phyloP scores from a whole-genome alignment of 495 filamentous ascomycete species.

The Penicillium pulvis region DNA sequence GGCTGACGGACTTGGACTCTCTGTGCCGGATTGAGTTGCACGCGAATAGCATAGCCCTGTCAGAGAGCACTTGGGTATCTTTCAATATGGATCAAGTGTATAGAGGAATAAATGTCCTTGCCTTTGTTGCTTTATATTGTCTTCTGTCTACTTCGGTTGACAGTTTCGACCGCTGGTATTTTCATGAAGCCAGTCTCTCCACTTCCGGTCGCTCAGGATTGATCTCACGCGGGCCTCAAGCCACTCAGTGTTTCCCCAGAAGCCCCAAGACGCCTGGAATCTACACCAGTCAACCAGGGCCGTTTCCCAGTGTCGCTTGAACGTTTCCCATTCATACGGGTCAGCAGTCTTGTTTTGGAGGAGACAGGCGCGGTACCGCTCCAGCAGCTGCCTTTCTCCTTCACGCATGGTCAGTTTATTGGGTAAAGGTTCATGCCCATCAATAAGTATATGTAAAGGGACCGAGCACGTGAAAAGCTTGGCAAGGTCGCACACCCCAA shows the following conservation, averaged over 20 bases:
- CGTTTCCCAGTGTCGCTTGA: constrained; percentile 41
- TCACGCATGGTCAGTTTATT: constrained; percentile 31
- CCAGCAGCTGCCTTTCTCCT: constrained; percentile 32
- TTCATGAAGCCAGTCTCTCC: constrained; percentile 33
- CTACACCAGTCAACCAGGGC: constrained; percentile 45
- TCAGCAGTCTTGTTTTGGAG: constrained; percentile 14
- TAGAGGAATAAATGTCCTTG: background rate
- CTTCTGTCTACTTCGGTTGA: background rate
- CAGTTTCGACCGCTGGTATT: background rate
- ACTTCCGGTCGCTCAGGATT: constrained; percentile 32
- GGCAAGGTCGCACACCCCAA: constrained; percentile 44
- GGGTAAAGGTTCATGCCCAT: constrained; percentile 25
- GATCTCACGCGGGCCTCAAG: constrained; percentile 41
- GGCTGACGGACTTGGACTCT: constrained; percentile 9
- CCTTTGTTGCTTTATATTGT: background rate
- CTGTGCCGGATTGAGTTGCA: background rate
- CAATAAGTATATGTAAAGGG: constrained; percentile 33
- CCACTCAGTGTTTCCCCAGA: constrained; percentile 48
- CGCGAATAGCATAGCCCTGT: background rate
- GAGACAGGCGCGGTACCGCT: constrained; percentile 27
- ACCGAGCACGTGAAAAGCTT: constrained; percentile 47
- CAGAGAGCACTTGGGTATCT: too few relatives aligned
- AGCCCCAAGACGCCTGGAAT: constrained; percentile 47
- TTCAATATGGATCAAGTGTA: background rate
- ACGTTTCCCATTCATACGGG: constrained; percentile 31